A percentile compares a stretch with the other conserved stretches of the same genome.
Conservation (phyloP, 495 filamentous ascomycete species). For the Trichoderma virens region DNA sequence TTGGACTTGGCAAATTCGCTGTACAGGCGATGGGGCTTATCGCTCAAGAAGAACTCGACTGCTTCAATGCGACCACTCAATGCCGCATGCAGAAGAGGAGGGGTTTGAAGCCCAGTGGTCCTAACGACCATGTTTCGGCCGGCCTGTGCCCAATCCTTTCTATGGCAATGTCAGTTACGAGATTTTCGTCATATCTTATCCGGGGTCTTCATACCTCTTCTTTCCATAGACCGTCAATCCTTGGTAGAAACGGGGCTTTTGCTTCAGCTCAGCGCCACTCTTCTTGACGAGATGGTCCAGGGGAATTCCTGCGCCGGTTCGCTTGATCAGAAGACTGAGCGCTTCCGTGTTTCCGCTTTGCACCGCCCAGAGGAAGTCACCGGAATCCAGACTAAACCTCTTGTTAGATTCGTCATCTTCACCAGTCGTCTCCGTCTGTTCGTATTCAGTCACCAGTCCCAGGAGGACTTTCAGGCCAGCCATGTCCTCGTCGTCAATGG, state of each 20-base stretch:
- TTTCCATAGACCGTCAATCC: constrained; percentile 64
- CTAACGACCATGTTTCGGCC: constrained; percentile 32
- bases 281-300: constrained; percentile 53
- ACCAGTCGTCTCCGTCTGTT: constrained; percentile 18
- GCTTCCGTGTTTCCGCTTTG: constrained; percentile 27
- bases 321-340: constrained; percentile 33
- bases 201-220: constrained; percentile 46
- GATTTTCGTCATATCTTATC: not conserved
- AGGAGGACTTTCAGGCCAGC: constrained; percentile 30
- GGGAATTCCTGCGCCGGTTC: constrained; percentile 55
- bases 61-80: constrained; percentile 46
- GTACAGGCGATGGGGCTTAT: constrained; percentile 54
- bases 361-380: constrained; percentile 25
- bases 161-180: constrained; percentile 1
- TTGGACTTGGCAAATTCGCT: constrained; percentile 52
- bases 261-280: constrained; percentile 47
- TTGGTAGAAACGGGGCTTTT: constrained; percentile 61
- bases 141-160: constrained; percentile 49
- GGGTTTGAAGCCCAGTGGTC: constrained; percentile 20
- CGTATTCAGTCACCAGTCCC: constrained; percentile 24
- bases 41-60: constrained; percentile 63
- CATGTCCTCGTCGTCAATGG: constrained; percentile 27
- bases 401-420: constrained; percentile 14
- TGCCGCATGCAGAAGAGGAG: constrained; percentile 55
- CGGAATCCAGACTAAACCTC: not conserved